A percentile compares a stretch with the other conserved stretches of the same genome.
Evolutionary conservation across 495 filamentous ascomycete species (phyloP).

Genomic region (Pseudomonodictys pantanalensis): DNA sequence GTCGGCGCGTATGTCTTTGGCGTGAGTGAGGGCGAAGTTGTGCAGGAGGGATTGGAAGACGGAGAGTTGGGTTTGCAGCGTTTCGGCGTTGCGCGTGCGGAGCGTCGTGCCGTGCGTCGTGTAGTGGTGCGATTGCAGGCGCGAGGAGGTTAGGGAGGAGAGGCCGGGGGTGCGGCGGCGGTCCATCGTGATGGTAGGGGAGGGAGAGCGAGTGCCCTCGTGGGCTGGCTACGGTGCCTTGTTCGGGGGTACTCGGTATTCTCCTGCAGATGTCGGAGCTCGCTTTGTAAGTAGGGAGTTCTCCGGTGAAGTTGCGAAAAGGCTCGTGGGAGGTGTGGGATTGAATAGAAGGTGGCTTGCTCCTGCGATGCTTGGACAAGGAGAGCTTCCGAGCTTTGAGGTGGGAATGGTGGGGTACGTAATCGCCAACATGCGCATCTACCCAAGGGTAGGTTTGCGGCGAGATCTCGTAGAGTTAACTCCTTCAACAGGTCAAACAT

Average conservation of each 20-base stretch:
- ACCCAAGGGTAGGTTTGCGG: no score
- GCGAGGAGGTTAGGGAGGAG: constrained; percentile 81
- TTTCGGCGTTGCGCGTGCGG: constrained; percentile 72
- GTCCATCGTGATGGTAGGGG: constrained; percentile 30
- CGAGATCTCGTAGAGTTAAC: no score
- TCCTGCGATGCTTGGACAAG: no score
- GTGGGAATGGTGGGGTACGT: no score
- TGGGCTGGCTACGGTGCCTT: neutral
- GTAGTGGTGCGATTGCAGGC: constrained; percentile 76
- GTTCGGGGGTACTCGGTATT: neutral
- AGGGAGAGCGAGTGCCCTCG: neutral
- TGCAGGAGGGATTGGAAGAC: constrained; percentile 93
- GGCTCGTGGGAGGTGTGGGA: no score
- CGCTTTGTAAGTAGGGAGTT: no score
- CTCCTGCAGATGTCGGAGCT: no score
- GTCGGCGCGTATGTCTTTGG: constrained; percentile 90
- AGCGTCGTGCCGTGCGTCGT: constrained; percentile 84
- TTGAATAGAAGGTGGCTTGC: no score
- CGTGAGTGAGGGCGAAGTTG: constrained; percentile 90
- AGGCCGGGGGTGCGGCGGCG: constrained; percentile 71
- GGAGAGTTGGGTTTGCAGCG: constrained; percentile 84
- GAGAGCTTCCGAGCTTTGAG: no score
- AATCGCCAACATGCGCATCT: no score
- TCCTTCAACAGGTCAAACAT: no score
- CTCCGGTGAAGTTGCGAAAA: no score